A percentile compares a stretch with the other conserved stretches of the same genome.
Evolutionary conservation across 2,329 filamentous ascomycete species (phyloP).

Genomic region (Ophiocordyceps polyrhachis-furcata): DNA sequence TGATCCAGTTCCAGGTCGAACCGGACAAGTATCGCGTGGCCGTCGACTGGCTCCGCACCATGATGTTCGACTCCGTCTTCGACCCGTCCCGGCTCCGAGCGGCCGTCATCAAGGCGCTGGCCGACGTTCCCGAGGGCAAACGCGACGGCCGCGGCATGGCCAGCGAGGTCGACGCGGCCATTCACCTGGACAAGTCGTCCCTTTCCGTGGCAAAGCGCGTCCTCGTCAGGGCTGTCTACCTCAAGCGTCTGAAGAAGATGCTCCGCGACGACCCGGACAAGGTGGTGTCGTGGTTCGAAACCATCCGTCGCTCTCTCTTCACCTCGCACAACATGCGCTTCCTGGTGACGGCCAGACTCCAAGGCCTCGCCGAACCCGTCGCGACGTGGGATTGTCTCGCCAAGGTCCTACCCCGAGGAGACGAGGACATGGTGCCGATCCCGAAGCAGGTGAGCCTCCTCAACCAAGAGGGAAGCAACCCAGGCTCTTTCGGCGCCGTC

Average conservation of each 20-base stretch:
- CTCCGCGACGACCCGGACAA: conserved; percentile 57
- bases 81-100: conserved; percentile 49
- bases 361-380: conserved; percentile 54
- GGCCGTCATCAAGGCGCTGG: conserved; percentile 60
- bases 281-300: conserved; percentile 61
- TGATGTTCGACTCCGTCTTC: conserved; percentile 81
- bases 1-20: conserved; percentile 72
- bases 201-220: conserved; percentile 61
- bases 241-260: conserved; percentile 68
- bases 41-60: conserved; percentile 65
- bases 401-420: conserved; percentile 14
- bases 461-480: conserved; percentile 52
- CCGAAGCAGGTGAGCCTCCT: conserved; percentile 52
- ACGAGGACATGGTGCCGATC: conserved; percentile 44
- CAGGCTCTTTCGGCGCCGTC: conserved; percentile 55
- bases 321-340: conserved; percentile 72
- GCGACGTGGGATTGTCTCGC: conserved; percentile 51
- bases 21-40: conserved; percentile 68
- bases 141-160: conserved; percentile 59
- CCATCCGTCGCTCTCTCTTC: conserved; percentile 58
- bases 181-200: conserved; percentile 62
- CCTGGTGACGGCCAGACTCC: conserved; percentile 65
- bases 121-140: conserved; percentile 83
- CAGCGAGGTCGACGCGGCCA: conserved; percentile 50
- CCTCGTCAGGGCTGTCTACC: conserved; percentile 70